phyloP scores from a whole-genome alignment of 2,329 filamentous ascomycete species.

The Macrophomina pseudophaseolina region DNA sequence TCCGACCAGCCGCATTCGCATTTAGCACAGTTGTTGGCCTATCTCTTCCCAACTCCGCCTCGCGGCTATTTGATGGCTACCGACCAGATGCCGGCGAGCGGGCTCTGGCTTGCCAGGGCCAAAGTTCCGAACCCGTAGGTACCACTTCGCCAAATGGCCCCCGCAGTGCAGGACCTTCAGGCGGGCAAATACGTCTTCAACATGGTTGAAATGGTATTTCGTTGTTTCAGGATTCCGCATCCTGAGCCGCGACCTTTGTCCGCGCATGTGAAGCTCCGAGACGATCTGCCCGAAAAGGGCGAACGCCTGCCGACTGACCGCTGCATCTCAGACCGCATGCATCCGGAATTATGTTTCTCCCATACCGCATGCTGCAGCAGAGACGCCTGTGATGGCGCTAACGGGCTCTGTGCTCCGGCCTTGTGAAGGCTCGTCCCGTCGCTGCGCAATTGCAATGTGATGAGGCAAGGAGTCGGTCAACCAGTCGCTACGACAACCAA shows the following conservation, averaged over 20 bases:
- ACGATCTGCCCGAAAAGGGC: background rate
- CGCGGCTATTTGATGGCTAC: background rate
- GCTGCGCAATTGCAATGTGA: background rate
- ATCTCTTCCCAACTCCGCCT: background rate
- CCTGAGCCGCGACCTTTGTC: background rate
- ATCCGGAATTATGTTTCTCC: slow-evolving; percentile 12
- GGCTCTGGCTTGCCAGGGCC: no score
- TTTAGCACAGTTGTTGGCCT: background rate
- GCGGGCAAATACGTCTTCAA: no score
- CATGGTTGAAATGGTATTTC: no score
- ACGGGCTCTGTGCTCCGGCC: background rate
- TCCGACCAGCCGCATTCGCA: no score
- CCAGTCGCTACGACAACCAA: background rate
- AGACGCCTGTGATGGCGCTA: background rate
- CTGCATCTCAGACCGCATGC: background rate
- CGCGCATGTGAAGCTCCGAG: slow-evolving; percentile 4
- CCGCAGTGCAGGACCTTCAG: no score
- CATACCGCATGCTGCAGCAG: background rate
- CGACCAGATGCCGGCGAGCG: background rate
- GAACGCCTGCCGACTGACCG: background rate
- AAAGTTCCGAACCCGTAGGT: no score
- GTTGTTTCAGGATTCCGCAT: background rate
- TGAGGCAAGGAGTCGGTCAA: background rate
- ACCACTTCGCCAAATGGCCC: no score
- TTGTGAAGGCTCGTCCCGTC: background rate